A percentile compares a stretch with the other conserved stretches of the same genome.
Evolutionary conservation across 805 yeast species (phyloP).

Genomic region (Lachancea sp.): DNA sequence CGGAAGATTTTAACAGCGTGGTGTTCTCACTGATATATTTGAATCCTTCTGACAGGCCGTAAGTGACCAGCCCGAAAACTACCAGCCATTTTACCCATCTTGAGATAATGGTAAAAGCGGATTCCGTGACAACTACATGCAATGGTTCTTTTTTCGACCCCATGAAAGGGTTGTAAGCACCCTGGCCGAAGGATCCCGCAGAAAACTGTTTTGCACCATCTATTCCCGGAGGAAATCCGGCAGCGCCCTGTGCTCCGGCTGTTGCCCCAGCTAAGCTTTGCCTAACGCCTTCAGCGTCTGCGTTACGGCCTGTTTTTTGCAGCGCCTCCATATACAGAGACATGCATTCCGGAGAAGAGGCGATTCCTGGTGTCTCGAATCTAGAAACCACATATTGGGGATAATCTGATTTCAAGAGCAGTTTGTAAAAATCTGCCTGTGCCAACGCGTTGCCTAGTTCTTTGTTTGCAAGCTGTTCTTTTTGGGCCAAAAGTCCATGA

Average conservation of each 20-base stretch:
- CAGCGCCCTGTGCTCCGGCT: slow-evolving; percentile 9
- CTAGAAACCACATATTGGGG: slow-evolving; percentile 97
- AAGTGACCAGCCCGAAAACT: slow-evolving; percentile 71
- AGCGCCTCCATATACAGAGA: slow-evolving; percentile 75
- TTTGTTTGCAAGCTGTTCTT: slow-evolving; percentile 83
- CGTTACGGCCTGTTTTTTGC: slow-evolving; percentile 65
- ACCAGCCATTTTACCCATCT: slow-evolving; percentile 87
- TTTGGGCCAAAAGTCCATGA: slow-evolving; percentile 43
- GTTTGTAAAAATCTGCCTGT: slow-evolving; percentile 80
- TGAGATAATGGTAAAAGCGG: slow-evolving; percentile 67
- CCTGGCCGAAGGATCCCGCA: slow-evolving; percentile 22
- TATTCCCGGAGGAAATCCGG: slow-evolving; percentile 4
- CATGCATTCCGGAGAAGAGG: slow-evolving; percentile 72
- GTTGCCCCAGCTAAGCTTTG: slow-evolving; percentile 38
- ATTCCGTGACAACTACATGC: slow-evolving; percentile 88
- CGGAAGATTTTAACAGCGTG: slow-evolving; percentile 53
- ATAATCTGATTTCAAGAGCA: slow-evolving; percentile 69
- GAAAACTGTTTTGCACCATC: slow-evolving; percentile 6
- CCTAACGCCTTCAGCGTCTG: slow-evolving; percentile 67
- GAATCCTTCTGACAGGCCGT: slow-evolving; percentile 74
- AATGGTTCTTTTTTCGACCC: slow-evolving; percentile 79
- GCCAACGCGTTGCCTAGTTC: slow-evolving; percentile 58
- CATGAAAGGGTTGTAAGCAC: slow-evolving; percentile 31
- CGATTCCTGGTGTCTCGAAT: slow-evolving; percentile 91
- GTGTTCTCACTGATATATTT: slow-evolving; percentile 79